Evolutionary conservation across 2,329 filamentous ascomycete genomes (phyloP).

Genomic region (Corynespora cassiicola): DNA sequence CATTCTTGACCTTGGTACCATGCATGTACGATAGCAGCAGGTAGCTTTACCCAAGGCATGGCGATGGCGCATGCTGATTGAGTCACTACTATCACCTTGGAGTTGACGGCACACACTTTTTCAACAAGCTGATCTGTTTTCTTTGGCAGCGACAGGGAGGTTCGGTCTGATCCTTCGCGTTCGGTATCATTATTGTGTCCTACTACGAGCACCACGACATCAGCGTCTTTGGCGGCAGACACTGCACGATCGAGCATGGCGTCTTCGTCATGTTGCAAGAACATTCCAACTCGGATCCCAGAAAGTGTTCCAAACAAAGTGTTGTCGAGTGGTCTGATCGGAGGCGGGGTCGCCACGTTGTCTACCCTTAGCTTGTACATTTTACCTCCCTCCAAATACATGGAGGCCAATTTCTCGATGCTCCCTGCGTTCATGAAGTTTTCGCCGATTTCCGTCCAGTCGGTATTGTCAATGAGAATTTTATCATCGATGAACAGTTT

Average conservation of each 20-base stretch:
- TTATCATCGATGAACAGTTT: conserved; percentile 2
- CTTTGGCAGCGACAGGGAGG: conserved; percentile 1
- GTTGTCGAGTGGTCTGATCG: conserved; percentile 7
- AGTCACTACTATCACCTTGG: conserved; percentile 4
- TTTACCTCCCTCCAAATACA: background rate
- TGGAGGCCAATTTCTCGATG: background rate
- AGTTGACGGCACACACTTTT: conserved; percentile 7
- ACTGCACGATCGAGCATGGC: conserved; percentile 1
- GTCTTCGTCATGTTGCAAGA: background rate
- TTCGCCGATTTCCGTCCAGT: conserved; percentile 1
- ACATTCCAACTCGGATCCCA: conserved; percentile 1
- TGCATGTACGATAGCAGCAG: conserved; percentile 71
- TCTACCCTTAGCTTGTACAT: conserved; percentile 4
- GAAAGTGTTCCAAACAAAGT: conserved; percentile 5
- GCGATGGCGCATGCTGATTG: conserved; percentile 7
- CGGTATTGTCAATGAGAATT: conserved; percentile 1
- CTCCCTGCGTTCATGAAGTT: conserved; percentile 5
- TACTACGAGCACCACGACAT: conserved; percentile 1
- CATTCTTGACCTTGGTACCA: conserved; percentile 85
- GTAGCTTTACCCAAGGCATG: conserved; percentile 1
- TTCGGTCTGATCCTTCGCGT: conserved; percentile 4
- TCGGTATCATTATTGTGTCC: conserved; percentile 11
- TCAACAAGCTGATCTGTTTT: background rate
- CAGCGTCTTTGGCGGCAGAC: conserved; percentile 1
- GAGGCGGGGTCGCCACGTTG: conserved; percentile 3